Percentiles rank a stretch among this genome's conserved stretches.
phyloP scores from a whole-genome alignment of 208 protist species.

The Borovskyia barvae region DNA sequence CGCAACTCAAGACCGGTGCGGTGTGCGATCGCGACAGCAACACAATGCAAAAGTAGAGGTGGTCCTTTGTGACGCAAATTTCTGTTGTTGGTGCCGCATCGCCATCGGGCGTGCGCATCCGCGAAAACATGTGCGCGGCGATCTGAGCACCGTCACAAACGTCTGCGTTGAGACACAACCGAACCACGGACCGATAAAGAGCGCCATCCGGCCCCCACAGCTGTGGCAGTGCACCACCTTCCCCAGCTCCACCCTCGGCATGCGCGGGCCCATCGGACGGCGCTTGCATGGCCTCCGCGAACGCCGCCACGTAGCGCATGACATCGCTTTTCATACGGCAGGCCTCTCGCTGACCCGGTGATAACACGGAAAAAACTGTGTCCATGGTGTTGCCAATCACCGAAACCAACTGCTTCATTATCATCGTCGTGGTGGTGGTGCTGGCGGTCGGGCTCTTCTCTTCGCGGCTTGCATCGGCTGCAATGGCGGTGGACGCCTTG shows the following conservation, averaged over 20 bases:
- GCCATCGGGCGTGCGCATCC: not conserved
- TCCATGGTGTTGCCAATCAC: conserved; percentile 70
- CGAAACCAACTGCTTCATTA: conserved; percentile 48
- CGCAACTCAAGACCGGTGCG: conserved; percentile 42
- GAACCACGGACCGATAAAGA: conserved; percentile 65
- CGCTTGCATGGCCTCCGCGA: not conserved
- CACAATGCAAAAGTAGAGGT: conserved; percentile 53
- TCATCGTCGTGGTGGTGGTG: not conserved
- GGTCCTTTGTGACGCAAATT: conserved; percentile 30
- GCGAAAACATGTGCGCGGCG: conserved; percentile 19
- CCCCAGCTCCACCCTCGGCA: not conserved
- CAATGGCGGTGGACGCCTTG: too few species aligned
- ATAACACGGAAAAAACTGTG: conserved; percentile 38
- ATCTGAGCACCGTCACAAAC: conserved; percentile 41
- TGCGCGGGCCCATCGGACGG: not conserved
- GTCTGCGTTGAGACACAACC: conserved; percentile 70
- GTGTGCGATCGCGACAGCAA: conserved; percentile 45
- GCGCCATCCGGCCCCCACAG: conserved; percentile 60
- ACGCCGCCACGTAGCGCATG: conserved; percentile 1
- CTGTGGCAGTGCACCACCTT: conserved; percentile 9
- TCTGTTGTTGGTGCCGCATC: not conserved
- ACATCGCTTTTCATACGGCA: conserved; percentile 8
- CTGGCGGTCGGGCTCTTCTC: not conserved
- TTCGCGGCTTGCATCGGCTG: not conserved
- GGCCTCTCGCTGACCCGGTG: conserved; percentile 36